Percentiles rank a stretch among this genome's conserved stretches.
These are phyloP conservation scores for Chalciporus pseudorubinellus DNA, from an alignment of 768 basidiomycete genomes.

Conservation along the genomic window DNA sequence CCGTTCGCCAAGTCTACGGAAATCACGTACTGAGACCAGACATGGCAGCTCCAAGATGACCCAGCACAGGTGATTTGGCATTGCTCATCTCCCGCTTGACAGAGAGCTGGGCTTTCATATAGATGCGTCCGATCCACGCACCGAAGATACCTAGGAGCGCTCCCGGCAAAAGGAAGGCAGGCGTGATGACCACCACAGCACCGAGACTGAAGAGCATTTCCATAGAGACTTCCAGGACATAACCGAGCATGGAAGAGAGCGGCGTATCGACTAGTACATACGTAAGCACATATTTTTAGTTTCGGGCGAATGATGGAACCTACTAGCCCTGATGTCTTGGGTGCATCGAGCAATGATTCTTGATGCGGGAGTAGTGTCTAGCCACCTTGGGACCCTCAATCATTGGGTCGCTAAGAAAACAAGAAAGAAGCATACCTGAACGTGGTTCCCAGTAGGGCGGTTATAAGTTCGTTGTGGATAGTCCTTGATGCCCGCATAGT, in stretches of 20 bases:
- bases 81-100: constrained; percentile 60
- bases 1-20: too few relatives aligned
- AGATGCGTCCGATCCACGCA: constrained; percentile 43
- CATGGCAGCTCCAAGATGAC: constrained; percentile 52
- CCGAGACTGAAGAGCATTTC: constrained; percentile 36
- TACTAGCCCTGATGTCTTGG: constrained; percentile 51
- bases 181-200: constrained; percentile 37
- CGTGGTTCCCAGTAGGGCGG: constrained; percentile 57
- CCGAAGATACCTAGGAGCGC: constrained; percentile 37
- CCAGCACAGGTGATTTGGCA: constrained; percentile 46
- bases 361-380: constrained; percentile 49
- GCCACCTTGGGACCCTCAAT: constrained; percentile 39
- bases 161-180: constrained; percentile 41
- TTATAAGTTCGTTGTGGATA: constrained; percentile 52
- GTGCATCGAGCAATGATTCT: constrained; percentile 39
- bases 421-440: constrained; percentile 40
- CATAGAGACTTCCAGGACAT: constrained; percentile 31
- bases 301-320: neutral
- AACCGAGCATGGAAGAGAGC: constrained; percentile 23
- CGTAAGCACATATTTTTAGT: too few relatives aligned
- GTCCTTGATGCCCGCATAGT: constrained; percentile 49
- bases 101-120: constrained; percentile 54
- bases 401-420: too few relatives aligned
- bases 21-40: constrained; percentile 41
- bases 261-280: constrained; percentile 34